Conservation (phyloP, 495 filamentous ascomycete genomes). For the Penicillium roqueforti region DNA sequence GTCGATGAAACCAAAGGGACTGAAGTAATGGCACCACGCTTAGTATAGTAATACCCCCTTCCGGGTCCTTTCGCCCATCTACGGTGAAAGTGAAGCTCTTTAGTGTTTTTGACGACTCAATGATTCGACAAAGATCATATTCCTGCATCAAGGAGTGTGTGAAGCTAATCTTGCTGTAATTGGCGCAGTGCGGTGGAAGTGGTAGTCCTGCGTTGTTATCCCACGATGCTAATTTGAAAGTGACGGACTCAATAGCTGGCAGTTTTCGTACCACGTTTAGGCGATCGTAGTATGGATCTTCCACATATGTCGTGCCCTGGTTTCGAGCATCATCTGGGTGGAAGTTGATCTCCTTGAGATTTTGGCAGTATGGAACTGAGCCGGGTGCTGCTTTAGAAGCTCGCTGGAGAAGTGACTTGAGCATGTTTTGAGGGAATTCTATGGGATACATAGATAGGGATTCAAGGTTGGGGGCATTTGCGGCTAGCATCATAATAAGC, state of each 20-base stretch:
- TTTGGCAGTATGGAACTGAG: not conserved
- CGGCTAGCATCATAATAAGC: not conserved
- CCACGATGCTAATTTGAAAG: conserved; percentile 1
- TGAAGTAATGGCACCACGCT: not conserved
- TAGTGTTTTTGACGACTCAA: not conserved
- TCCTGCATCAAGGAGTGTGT: not conserved
- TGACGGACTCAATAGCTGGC: conserved; percentile 1
- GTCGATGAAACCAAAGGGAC: conserved; percentile 1
- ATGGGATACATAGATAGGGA: not conserved
- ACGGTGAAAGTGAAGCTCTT: not conserved
- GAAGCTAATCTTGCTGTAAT: conserved; percentile 6
- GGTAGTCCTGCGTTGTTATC: conserved; percentile 1
- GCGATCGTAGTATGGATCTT: not conserved
- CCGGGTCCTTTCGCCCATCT: not conserved
- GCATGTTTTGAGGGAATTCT: not conserved
- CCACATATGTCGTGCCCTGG: not conserved
- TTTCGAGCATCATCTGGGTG: not conserved
- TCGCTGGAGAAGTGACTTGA: not conserved
- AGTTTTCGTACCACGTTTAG: not conserved
- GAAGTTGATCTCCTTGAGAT: conserved; percentile 2
- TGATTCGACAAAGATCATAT: conserved; percentile 2
- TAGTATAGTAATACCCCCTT: not conserved
- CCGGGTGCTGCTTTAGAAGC: not conserved
- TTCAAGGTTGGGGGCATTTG: not conserved
- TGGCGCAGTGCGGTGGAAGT: conserved; percentile 1